Base-by-base conservation (phyloP, 2,329 filamentous ascomycete species). In the Monilinia vaccinii-corymbosi region DNA sequence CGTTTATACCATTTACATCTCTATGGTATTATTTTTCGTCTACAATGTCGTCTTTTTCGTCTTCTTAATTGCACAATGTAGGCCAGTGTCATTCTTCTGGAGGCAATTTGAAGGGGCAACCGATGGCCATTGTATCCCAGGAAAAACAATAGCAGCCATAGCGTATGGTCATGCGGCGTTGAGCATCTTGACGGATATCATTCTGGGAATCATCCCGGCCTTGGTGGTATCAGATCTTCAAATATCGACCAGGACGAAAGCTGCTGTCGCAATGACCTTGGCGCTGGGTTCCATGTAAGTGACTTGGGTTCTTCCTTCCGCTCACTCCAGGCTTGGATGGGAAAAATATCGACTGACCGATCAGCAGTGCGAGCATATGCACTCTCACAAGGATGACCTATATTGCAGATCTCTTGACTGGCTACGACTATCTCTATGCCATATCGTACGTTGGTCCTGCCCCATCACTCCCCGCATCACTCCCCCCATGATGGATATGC, bases 151-250 rank as follows among this genome's bases (percentile, higher is more conserved):
- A 23, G 63, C 66, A 5, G 67, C 67, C 6, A 65, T 70, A 1
- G 73, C 73, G 1, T 76, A 74, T 47, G 71, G 69, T 14, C 74
- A 75, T 60, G 73, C 73, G 1, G 71, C 71, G 3, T 66, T 76
- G 58, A 74, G 71, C 55, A 71, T 69, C 56, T 53, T 67, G 51
- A 71, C 72, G 14, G 75, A 77, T 60, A 74, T 74, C 70, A 72
- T 69, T 4, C 69, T 75, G 45, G 73, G 71, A 38, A 70, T 74
- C 1, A 67, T 77, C 3, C 75, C 75, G 1, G 71, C 75, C 23
- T 72, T 74, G 40, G 62, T 77, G 9, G 74, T 77, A 14, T 74
- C 72, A 70, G 70, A 73, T 36, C 65, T 76, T 4, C 68, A 72
- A 40, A 75, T 77, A 67, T 74, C 71, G 48, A 65, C 46, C 0